phyloP scores from a whole-genome alignment of 2,329 filamentous ascomycete genomes.

The Zasmidium angulare region DNA sequence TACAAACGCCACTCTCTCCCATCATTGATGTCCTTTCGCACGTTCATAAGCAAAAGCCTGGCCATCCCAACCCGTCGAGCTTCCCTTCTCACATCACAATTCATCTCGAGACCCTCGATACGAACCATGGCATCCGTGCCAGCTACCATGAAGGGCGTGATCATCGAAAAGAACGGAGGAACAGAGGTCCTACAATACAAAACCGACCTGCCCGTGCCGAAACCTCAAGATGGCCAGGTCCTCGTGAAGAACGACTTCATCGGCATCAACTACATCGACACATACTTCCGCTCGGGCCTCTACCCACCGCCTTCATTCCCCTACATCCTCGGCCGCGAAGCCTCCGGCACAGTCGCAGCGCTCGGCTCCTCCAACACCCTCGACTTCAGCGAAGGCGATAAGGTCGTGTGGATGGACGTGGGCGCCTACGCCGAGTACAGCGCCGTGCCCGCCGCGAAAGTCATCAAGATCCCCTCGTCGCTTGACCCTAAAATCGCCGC shows the following conservation, averaged over 20 bases:
- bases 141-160: conserved; percentile 70
- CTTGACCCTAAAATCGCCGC: conserved; percentile 64
- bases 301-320: conserved; percentile 70
- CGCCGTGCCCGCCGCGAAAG: conserved; percentile 52
- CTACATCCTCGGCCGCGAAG: conserved; percentile 77
- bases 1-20: not conserved
- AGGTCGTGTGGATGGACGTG: conserved; percentile 67
- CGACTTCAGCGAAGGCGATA: conserved; percentile 64
- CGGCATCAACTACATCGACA: conserved; percentile 89
- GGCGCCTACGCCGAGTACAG: conserved; percentile 62
- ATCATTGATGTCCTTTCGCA: conserved; percentile 21
- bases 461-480: conserved; percentile 63
- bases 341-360: conserved; percentile 67
- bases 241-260: conserved; percentile 78
- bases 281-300: conserved; percentile 81
- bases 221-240: conserved; percentile 66
- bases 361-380: conserved; percentile 53
- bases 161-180: conserved; percentile 70
- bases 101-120: conserved; percentile 11
- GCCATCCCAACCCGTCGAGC: conserved; percentile 24
- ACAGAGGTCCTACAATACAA: conserved; percentile 70
- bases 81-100: conserved; percentile 26
- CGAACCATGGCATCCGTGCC: conserved; percentile 54
- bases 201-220: conserved; percentile 69
- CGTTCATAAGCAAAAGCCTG: conserved; percentile 14